Base-by-base conservation (phyloP, 23 red algal genomes). In the Gracilaria gracilis region DNA sequence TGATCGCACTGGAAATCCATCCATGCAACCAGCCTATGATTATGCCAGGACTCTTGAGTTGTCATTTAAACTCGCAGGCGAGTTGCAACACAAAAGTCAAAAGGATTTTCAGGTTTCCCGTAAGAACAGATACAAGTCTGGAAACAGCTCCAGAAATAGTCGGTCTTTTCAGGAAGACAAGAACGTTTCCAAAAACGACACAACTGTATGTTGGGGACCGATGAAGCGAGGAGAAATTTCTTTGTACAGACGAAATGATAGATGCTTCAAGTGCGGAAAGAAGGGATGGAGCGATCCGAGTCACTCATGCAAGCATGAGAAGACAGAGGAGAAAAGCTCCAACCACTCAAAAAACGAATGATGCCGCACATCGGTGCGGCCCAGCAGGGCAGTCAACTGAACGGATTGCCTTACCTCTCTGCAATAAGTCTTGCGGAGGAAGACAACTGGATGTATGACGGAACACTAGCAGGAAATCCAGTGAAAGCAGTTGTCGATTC, bases 281-380 rank as follows among this genome's bases (percentile, higher is more conserved):
- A 86, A 73, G 4, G 64, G 65, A 19, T 86, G 66, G 67, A 86
- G 83, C 20, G 62, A 86, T 23, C 20, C 62, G 38, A 32, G 29
- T 14, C 83, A 86, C 32, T 42, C 83, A 46, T 73, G 4, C 36
- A 33, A 28, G 5, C 21, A 20, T 24, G 80, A 67, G 39, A 36
- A 9, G 32, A 19, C 0, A 3, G 65, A 25, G 17, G 17, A 71
- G 57, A 57, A 19, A 19, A 57, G 57, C 24, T 14, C 61, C 65
- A 86, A 46, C 11, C 42, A 67, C 80, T 75, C 83, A 71, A 86
- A 86, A 86, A 86, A 71, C 34, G 61, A 86, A 1, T 75, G 50
- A 71, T 9, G 65, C 37, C 65, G 64, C 66, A 70, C 39, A 36
- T 15, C 31, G 27, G 83, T 24, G 83, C 83, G 83, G 83, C 83